phyloP scores from a whole-genome alignment of 257 asterid species.

The Leonotis leonurus region DNA sequence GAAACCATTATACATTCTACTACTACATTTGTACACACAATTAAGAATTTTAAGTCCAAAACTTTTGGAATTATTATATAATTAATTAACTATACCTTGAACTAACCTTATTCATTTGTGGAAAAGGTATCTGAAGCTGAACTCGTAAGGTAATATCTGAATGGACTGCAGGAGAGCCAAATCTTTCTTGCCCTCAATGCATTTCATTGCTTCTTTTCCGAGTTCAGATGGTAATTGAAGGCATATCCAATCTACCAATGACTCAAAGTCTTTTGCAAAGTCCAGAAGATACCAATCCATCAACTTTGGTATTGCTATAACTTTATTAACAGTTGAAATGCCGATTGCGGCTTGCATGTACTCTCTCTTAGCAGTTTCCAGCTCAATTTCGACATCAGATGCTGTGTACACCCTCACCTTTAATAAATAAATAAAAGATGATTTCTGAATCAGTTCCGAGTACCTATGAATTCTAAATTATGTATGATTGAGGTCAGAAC shows the following conservation, averaged over 20 bases:
- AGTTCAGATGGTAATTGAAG: constrained; percentile 63
- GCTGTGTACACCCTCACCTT: constrained; percentile 84
- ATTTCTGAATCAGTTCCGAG: background rate
- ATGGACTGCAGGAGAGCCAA: constrained; percentile 40
- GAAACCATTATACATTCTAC: constrained; percentile 11
- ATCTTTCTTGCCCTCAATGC: constrained; percentile 45
- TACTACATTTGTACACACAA: constrained; percentile 30
- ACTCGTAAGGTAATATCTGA: constrained; percentile 70
- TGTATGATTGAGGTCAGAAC: too few species aligned
- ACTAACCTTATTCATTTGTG: constrained; percentile 35
- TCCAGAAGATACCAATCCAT: constrained; percentile 87
- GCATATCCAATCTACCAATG: constrained; percentile 82
- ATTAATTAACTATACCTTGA: background rate
- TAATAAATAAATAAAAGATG: background rate
- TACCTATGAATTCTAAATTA: background rate
- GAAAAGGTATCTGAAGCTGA: constrained; percentile 78
- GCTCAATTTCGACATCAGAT: constrained; percentile 61
- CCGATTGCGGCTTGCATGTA: constrained; percentile 77
- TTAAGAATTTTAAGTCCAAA: constrained; percentile 29
- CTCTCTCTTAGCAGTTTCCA: constrained; percentile 70
- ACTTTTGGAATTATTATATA: constrained; percentile 14
- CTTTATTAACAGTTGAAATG: constrained; percentile 35
- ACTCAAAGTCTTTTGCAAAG: constrained; percentile 77
- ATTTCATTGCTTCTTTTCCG: constrained; percentile 59
- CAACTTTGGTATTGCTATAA: constrained; percentile 71